Evolutionary conservation across 164 flowering plant species (phyloP), one percentile per base, ranked within the genome.

Genomic region (Saururus chinensis): DNA sequence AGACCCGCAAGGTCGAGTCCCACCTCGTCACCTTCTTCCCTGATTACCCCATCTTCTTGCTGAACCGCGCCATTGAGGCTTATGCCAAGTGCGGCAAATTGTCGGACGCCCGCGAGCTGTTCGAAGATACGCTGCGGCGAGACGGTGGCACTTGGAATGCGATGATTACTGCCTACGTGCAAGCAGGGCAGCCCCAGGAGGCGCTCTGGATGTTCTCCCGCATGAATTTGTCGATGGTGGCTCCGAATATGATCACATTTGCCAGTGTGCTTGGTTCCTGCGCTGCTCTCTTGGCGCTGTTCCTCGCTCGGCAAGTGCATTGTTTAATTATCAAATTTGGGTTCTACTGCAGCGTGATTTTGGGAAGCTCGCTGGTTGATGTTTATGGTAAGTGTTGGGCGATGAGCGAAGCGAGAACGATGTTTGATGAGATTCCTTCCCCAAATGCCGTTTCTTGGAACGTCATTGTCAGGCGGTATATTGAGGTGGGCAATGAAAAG

Each of bases 91-190:
- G 91, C 56, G 81, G 82, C 40, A 74, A 68, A 70, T 53, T 83
- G 65, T 24, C 22, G 4, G 91, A 81, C 60, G 91, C 88, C 0
- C 60, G 76, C 59, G 83, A 76, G 56, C 66, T 83, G 79, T 83
- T 85, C 63, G 85, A 78, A 26, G 84, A 82, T 78, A 85, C 81
- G 84, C 84, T 78, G 22, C 35, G 53, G 0, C 68, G 79, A 68
- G 76, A 85, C 70, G 86, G 88, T 0, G 91, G 88, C 4, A 70
- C 80, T 1, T 85, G 91, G 91, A 85, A 85, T 68, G 83, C 88
- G 7, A 70, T 85, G 74, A 78, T 85, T 22, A 66, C 81, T 1
- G 84, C 84, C 3, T 80, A 73, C 55, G 56, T 80, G 1, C 80
- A 70, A 23, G 60, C 67, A 30, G 82, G 80, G 53, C n/a, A 60